A percentile compares a stretch with the other conserved stretches of the same genome.
These are phyloP conservation scores for Dryadomyces quercivorus DNA, from an alignment of 2,329 filamentous ascomycete species.

Conservation along the genomic window DNA sequence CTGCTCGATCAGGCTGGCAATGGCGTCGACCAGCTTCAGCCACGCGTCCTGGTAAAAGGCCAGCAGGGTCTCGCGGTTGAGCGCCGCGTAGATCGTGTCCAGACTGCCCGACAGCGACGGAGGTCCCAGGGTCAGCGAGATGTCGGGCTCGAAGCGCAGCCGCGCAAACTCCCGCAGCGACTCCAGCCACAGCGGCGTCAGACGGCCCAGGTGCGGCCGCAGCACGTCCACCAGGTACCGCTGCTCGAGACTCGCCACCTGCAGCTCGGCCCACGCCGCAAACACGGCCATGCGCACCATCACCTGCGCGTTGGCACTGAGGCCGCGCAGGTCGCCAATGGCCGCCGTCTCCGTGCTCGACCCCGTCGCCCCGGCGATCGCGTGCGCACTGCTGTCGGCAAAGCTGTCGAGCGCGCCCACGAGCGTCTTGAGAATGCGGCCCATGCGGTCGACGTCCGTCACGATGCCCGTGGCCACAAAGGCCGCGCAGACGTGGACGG, in stretches of 20 bases:
- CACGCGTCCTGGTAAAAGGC: constrained; percentile 96
- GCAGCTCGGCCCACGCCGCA: constrained; percentile 92
- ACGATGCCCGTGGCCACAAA: constrained; percentile 97
- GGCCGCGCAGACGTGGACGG: constrained; percentile 93
- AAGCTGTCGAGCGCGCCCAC: constrained; percentile 89
- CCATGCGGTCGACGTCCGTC: constrained; percentile 97
- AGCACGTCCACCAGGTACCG: constrained; percentile 80
- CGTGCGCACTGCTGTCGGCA: constrained; percentile 27
- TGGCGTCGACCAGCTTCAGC: constrained; percentile 93
- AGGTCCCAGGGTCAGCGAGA: constrained; percentile 78
- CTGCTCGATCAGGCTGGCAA: constrained; percentile 92
- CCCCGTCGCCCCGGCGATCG: constrained; percentile 36
- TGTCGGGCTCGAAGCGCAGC: constrained; percentile 85
- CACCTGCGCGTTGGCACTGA: constrained; percentile 91
- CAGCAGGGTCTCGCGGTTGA: constrained; percentile 87
- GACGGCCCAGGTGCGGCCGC: constrained; percentile 74
- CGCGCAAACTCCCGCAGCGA: constrained; percentile 89
- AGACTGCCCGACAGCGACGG: constrained; percentile 73
- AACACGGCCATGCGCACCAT: constrained; percentile 99
- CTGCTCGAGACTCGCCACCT: constrained; percentile 89
- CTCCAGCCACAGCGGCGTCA: constrained; percentile 89
- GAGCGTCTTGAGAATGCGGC: constrained; percentile 86
- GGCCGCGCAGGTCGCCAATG: constrained; percentile 83
- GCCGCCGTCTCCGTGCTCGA: constrained; percentile 40
- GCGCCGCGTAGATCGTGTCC: constrained; percentile 85